Base-by-base conservation (phyloP, 2,329 filamentous ascomycete species). In the Periglandula ipomoeae region DNA sequence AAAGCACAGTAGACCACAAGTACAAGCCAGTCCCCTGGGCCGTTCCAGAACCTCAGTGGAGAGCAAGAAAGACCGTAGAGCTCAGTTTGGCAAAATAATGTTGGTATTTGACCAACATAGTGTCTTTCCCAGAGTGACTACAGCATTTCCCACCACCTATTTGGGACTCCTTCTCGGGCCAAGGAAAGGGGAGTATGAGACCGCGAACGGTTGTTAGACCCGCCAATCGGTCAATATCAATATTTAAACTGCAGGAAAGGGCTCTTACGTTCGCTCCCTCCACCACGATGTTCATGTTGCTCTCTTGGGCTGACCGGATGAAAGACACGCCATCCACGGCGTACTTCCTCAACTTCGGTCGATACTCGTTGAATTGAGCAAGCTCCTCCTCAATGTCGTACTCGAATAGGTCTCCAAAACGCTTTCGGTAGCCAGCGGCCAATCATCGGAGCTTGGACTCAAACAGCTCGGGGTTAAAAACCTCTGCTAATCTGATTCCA, bases 321-420 rank as follows among this genome's bases (percentile, higher is more conserved):
- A 85, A 78, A 30, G 78, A 72, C 32, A 86, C 75, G 52, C 79
- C 81, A 59, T 89, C 85, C 51, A 87, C 72, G 52, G 82, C 76
- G 55, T 79, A 48, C 22, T 49, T 55, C 45, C 30, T 47, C 40
- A 87, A 70, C 57, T 70, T 73, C 54, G 70, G 65, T 44, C 78
- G 73, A 62, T 80, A 80, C 38, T 71, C 69, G 62, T 78, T 73
- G 67, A 81, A 85, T 47, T 70, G 70, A 35, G 63, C 64, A 56
- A 88, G 76, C 68, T 89, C 85, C 43, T 79, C 79, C 55, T 87
- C 79, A 9, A 81, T 72, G 53, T 87, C 80, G 60, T 78, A 76
- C 54, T 80, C 62, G 51, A 84, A 65, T 35, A 85, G 65, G 55
- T 83, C 76, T 19, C 84, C 84, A 57, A 81, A 87, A 45, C 82